Conservation (phyloP, 345 rosid genomes). For the Erysimum cheiranthoides region DNA sequence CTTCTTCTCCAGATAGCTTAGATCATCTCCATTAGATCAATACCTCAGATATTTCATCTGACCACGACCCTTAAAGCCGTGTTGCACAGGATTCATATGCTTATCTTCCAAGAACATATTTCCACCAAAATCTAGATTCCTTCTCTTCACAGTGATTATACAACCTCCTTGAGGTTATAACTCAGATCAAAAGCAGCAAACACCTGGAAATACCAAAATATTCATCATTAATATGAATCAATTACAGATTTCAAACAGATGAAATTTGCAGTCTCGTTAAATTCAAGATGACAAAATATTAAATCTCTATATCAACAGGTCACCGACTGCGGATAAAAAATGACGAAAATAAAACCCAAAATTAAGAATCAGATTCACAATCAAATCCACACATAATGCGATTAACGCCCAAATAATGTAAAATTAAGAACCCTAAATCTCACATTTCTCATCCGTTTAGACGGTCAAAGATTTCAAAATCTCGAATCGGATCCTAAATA, state of each 20-base stretch:
- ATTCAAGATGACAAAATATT: no score
- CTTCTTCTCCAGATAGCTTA: constrained; percentile 39
- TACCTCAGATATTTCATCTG: constrained; percentile 40
- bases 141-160: constrained; percentile 41
- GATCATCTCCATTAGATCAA: constrained; percentile 41
- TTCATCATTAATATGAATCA: constrained; percentile 6
- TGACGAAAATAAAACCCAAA: constrained; percentile 8
- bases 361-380: constrained; percentile 31
- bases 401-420: constrained; percentile 20
- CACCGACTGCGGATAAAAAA: constrained; percentile 33
- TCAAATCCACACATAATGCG: neutral
- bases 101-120: constrained; percentile 32
- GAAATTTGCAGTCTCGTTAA: no score
- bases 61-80: constrained; percentile 39
- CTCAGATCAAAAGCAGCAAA: neutral
- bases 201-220: constrained; percentile 39
- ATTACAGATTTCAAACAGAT: neutral
- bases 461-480: constrained; percentile 13
- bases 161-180: constrained; percentile 28
- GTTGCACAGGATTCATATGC: constrained; percentile 28
- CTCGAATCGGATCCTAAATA: constrained; percentile 25
- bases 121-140: neutral
- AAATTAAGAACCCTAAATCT: constrained; percentile 25
- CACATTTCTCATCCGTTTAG: constrained; percentile 38
- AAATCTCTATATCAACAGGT: constrained; percentile 4